phyloP scores from a whole-genome alignment of 2,329 filamentous ascomycete genomes.

The Trichoderma sp. region DNA sequence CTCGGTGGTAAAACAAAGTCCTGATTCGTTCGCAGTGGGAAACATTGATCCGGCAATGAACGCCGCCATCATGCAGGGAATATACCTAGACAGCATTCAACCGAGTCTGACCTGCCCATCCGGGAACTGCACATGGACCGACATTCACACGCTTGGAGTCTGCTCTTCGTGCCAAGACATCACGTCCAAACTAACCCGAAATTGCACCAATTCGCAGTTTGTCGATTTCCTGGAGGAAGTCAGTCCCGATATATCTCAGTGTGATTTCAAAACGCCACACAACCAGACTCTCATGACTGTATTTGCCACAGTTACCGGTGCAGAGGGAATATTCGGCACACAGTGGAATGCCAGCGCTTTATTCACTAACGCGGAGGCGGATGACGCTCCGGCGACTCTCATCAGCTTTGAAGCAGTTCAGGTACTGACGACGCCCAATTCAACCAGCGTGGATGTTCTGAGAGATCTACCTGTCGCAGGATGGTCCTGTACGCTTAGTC shows the following conservation, averaged over 20 bases:
- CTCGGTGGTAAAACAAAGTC: not conserved
- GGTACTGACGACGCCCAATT: not conserved
- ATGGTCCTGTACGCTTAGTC: not conserved
- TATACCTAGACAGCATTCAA: not conserved
- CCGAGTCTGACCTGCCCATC: not conserved
- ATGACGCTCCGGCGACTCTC: not conserved
- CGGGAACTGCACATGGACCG: not conserved
- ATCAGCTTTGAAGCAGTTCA: not conserved
- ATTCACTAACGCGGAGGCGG: not conserved
- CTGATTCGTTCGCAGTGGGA: not conserved
- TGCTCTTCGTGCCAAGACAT: not conserved
- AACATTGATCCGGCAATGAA: not conserved
- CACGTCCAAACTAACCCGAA: not conserved
- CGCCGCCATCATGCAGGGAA: not conserved
- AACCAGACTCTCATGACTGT: not conserved
- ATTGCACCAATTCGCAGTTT: not conserved
- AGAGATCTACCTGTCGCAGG: not conserved
- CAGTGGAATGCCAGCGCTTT: not conserved
- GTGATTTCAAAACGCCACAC: not conserved
- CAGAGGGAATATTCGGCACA: not conserved
- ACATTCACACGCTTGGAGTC: not conserved
- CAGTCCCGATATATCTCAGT: not conserved
- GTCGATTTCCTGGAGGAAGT: not conserved
- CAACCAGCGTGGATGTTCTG: not conserved
- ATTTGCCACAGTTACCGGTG: not conserved